These are phyloP conservation scores for Aeschynomene evenia DNA, from an alignment of 306 rosid species.

Conservation along the genomic window DNA sequence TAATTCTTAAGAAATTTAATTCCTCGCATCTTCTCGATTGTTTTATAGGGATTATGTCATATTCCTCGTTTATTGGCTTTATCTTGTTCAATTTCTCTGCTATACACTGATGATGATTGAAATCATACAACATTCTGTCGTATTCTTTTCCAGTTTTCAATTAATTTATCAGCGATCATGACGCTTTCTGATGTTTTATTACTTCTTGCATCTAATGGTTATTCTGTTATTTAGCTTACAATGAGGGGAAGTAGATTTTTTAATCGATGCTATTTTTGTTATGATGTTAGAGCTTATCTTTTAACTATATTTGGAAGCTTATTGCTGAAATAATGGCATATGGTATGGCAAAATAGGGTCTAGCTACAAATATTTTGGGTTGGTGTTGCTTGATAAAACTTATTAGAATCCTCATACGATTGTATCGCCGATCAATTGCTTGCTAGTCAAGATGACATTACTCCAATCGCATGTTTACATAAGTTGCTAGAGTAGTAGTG, in stretches of 20 bases:
- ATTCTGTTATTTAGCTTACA: background rate
- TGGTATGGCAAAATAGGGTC: background rate
- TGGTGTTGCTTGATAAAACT: background rate
- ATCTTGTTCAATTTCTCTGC: background rate
- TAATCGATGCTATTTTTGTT: background rate
- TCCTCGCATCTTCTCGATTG: background rate
- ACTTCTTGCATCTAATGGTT: background rate
- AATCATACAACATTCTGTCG: background rate
- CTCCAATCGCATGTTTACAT: background rate
- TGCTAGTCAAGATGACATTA: background rate
- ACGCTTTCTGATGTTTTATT: background rate
- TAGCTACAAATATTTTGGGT: background rate
- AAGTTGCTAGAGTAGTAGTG: background rate
- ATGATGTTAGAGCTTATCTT: background rate
- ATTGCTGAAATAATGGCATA: background rate
- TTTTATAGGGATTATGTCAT: background rate
- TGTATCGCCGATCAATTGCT: conserved; percentile 2
- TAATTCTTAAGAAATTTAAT: conserved; percentile 14
- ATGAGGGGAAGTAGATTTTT: background rate
- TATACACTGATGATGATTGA: background rate
- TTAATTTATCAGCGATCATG: background rate
- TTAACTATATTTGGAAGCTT: background rate
- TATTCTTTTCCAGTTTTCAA: background rate
- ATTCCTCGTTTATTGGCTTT: background rate
- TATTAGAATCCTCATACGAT: background rate